Percentiles rank a stretch among this genome's conserved stretches.
phyloP scores from a whole-genome alignment of 192 early-diverging fungal species.

The Obelidium mucronatum region DNA sequence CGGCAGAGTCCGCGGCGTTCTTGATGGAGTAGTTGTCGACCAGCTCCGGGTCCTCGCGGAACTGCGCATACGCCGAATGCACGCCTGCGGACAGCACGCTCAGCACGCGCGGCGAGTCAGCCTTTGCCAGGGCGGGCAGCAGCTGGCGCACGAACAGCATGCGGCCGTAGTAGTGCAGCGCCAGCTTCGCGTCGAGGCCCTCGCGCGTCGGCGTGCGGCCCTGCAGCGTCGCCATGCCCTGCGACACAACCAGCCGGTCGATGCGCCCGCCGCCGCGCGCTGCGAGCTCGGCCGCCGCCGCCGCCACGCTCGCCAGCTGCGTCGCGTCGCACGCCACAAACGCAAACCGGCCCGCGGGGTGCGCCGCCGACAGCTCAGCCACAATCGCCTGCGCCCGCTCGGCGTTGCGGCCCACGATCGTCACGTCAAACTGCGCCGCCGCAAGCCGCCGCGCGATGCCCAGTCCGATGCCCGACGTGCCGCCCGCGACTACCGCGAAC shows the following conservation, averaged over 20 bases:
- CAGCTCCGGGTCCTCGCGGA: constrained; percentile 40
- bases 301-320: constrained; percentile 27
- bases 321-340: constrained; percentile 41
- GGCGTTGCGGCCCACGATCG: constrained; percentile 37
- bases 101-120: neutral
- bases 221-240: constrained; percentile 34
- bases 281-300: constrained; percentile 24
- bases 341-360: constrained; percentile 9
- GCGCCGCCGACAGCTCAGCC: neutral
- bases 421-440: constrained; percentile 28
- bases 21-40: constrained; percentile 31
- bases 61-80: constrained; percentile 17
- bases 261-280: neutral
- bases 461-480: constrained; percentile 48
- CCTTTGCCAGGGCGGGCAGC: constrained; percentile 32
- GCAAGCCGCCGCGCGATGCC: constrained; percentile 40
- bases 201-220: constrained; percentile 46
- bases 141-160: constrained; percentile 36
- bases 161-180: constrained; percentile 43
- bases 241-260: constrained; percentile 33
- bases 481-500: constrained; percentile 43
- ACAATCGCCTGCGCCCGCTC: constrained; percentile 31
- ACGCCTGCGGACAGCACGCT: constrained; percentile 34
- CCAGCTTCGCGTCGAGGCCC: constrained; percentile 50
- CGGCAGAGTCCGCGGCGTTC: constrained; percentile 30